Conservation (phyloP, 192 early-diverging fungal species). For the Backusella tarrabulga region DNA sequence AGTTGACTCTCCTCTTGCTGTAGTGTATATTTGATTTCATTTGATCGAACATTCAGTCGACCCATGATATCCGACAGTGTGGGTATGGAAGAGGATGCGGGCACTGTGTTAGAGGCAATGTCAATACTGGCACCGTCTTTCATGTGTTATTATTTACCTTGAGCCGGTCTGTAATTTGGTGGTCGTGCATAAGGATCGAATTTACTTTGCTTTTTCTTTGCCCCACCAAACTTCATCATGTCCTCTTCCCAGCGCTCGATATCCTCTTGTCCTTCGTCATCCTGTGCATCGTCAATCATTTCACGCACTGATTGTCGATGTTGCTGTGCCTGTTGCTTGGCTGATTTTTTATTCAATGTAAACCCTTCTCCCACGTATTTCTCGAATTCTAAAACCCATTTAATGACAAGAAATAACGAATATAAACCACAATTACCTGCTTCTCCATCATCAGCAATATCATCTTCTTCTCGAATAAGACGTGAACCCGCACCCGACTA, state of each 20-base stretch:
- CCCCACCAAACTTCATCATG: slow-evolving; percentile 52
- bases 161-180: slow-evolving; percentile 13
- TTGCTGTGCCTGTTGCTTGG: slow-evolving; percentile 39
- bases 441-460: slow-evolving; percentile 55
- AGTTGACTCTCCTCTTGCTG: slow-evolving; percentile 38
- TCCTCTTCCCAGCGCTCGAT: slow-evolving; percentile 55
- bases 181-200: slow-evolving; percentile 28
- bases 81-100: slow-evolving; percentile 36
- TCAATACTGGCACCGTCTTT: background rate
- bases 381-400: slow-evolving; percentile 42
- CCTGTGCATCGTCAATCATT: slow-evolving; percentile 51
- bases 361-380: slow-evolving; percentile 48
- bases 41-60: slow-evolving; percentile 28
- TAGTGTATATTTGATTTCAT: slow-evolving; percentile 25
- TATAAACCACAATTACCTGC: slow-evolving; percentile 13
- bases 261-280: slow-evolving; percentile 48
- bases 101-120: slow-evolving; percentile 36
- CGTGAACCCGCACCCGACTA: slow-evolving; percentile 25
- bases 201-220: slow-evolving; percentile 4
- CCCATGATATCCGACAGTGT: slow-evolving; percentile 38
- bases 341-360: slow-evolving; percentile 42
- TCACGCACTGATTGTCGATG: slow-evolving; percentile 43
- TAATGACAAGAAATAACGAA: background rate
- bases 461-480: slow-evolving; percentile 58
- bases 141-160: background rate